phyloP scores from a whole-genome alignment of 345 rosid genomes.

The Raphanus sativus region DNA sequence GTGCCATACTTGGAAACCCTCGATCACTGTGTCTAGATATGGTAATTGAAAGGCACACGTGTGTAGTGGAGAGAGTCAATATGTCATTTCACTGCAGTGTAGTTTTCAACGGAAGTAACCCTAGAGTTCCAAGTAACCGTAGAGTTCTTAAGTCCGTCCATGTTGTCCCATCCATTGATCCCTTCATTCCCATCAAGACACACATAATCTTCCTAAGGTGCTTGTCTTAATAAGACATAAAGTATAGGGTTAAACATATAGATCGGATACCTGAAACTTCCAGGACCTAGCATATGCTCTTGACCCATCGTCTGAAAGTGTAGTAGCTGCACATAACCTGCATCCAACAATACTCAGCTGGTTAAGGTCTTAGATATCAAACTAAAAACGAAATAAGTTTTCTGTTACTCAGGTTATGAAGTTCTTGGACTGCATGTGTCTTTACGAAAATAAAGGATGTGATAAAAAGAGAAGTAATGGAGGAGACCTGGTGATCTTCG shows the following conservation, averaged over 20 bases:
- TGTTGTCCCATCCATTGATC: constrained; percentile 64
- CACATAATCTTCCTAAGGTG: background rate
- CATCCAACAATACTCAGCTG: constrained; percentile 22
- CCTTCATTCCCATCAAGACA: constrained; percentile 45
- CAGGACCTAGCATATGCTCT: constrained; percentile 69
- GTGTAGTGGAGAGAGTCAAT: constrained; percentile 10
- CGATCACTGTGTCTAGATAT: constrained; percentile 64
- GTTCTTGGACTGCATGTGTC: background rate
- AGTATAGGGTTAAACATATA: background rate
- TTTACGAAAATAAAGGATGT: constrained; percentile 1
- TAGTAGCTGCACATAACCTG: constrained; percentile 97
- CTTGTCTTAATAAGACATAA: constrained; percentile 5
- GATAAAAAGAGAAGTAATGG: background rate
- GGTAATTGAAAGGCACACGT: background rate
- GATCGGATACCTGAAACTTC: constrained; percentile 70
- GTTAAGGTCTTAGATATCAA: background rate
- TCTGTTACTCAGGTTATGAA: background rate
- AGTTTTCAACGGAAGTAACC: constrained; percentile 62
- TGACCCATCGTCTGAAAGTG: constrained; percentile 89
- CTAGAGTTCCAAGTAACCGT: constrained; percentile 90
- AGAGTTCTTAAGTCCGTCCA: constrained; percentile 73
- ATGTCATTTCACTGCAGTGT: background rate
- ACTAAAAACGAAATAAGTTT: background rate
- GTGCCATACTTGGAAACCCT: constrained; percentile 79
- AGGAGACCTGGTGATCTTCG: constrained; percentile 80